Evolutionary conservation across 2,329 filamentous ascomycete genomes (phyloP), one percentile per base, ranked within the genome.

Genomic region (Trichoderma guizhouense): DNA sequence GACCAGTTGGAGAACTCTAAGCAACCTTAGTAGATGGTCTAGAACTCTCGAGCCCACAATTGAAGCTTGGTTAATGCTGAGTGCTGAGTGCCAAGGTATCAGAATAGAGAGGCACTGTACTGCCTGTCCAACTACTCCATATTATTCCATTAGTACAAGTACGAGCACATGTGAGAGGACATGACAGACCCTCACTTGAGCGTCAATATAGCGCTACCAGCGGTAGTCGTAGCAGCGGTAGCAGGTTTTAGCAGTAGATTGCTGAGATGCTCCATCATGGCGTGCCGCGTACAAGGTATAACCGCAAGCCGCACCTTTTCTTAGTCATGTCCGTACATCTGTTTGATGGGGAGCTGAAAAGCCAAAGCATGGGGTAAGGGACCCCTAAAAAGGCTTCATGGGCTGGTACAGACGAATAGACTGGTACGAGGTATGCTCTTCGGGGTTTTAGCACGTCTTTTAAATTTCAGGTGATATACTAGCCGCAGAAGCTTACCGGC

Each of bases 11-110:
- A 69, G 57, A 62, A 69, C 67, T 61, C 39, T 62, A 62, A 61
- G 60, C 66, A 69, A 24, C 39, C 18, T 62, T 69, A 36, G 57
- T 28, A 62, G 26, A 53, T n/a, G 57, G 67, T 61, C 67, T 62
- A 69, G 67, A 69, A 62, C 67, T 36, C 39, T 28, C 28, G 28
- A 69, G 66, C 66, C 66, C 66, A 69, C 55, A 47, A 43, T 51
- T 69, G 55, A 62, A 62, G 39, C 67, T 62, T 53, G 39, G 15
- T 18, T 36, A 36, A 36, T 36, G 34, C 39, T 43, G 67, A 26
- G 15, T 58, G 34, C 11, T 21, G 36, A 51, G n/a, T 34, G 66
- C 39, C 28, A 69, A 62, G 28, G 39, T 51, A 21, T 21, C 6
- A 51, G n/a, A n/a, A 34, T 14, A 61, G 11, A 34, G 55, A 32